phyloP scores from a whole-genome alignment of 495 filamentous ascomycete species.

The Penicillium desertorum region DNA sequence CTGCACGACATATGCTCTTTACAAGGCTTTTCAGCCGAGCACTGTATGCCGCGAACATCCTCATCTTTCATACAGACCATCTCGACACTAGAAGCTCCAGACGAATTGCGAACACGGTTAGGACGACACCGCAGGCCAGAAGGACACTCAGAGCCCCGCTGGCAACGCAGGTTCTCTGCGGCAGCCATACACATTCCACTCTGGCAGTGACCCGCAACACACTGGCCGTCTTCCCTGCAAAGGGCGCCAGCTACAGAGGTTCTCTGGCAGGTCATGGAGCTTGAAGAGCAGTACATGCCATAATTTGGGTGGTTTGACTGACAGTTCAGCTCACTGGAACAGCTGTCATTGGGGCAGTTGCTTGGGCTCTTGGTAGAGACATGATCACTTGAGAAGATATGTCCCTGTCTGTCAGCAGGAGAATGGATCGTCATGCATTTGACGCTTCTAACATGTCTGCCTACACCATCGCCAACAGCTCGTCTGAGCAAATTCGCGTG shows the following conservation, averaged over 20 bases:
- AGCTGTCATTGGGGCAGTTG: constrained; percentile 3
- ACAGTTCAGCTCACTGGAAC: background rate
- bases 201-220: background rate
- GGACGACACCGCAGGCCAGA: constrained; percentile 2
- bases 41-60: background rate
- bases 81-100: background rate
- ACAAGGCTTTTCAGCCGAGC: background rate
- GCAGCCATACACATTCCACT: background rate
- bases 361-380: background rate
- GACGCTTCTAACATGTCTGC: constrained; percentile 1
- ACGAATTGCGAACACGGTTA: background rate
- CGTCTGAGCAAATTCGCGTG: background rate
- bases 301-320: background rate
- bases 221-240: background rate
- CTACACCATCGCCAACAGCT: background rate
- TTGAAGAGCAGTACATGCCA: constrained; percentile 1
- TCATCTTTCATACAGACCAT: constrained; percentile 2
- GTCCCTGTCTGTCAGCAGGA: background rate
- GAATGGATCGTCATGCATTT: background rate
- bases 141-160: background rate
- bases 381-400: constrained; percentile 3
- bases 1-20: background rate
- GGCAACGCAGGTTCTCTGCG: background rate
- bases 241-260: background rate
- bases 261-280: background rate